A percentile compares a stretch with the other conserved stretches of the same genome.
phyloP scores from a whole-genome alignment of 2,329 filamentous ascomycete species.

The Hypoxylon sp. region DNA sequence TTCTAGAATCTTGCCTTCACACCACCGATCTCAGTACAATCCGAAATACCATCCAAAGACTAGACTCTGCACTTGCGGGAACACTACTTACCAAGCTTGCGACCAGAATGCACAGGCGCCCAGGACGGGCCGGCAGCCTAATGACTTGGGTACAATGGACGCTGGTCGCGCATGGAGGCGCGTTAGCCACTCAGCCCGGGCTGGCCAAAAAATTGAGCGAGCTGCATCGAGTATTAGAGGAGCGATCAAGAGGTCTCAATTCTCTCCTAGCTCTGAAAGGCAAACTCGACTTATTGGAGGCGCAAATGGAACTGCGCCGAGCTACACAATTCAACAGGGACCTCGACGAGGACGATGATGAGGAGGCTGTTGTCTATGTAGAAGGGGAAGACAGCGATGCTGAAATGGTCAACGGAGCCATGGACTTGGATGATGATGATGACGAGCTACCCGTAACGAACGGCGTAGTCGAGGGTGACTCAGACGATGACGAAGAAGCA shows the following conservation, averaged over 20 bases:
- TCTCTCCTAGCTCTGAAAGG: conserved; percentile 91
- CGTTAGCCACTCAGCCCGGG: conserved; percentile 87
- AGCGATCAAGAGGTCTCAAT: conserved; percentile 84
- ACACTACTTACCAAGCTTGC: conserved; percentile 85
- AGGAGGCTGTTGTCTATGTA: conserved; percentile 85
- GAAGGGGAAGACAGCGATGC: conserved; percentile 79
- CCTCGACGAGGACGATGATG: conserved; percentile 67
- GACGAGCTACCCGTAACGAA: conserved; percentile 70
- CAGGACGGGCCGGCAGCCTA: conserved; percentile 88
- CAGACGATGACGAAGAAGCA: conserved; percentile 68
- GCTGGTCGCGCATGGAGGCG: conserved; percentile 90
- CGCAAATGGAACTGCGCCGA: conserved; percentile 85
- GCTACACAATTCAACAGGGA: conserved; percentile 71
- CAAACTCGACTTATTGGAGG: conserved; percentile 93
- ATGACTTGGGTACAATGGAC: conserved; percentile 98
- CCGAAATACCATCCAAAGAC: conserved; percentile 87
- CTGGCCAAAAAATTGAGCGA: conserved; percentile 82
- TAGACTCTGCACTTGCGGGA: conserved; percentile 87
- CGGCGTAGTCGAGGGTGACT: conserved; percentile 67
- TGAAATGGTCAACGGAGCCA: conserved; percentile 58
- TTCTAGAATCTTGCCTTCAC: conserved; percentile 93
- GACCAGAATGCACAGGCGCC: conserved; percentile 85
- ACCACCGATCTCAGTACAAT: conserved; percentile 82
- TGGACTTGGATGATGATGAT: conserved; percentile 64
- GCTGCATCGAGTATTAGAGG: conserved; percentile 87